phyloP scores from a whole-genome alignment of 2,329 filamentous ascomycete genomes.

The Seiridium cupressi region DNA sequence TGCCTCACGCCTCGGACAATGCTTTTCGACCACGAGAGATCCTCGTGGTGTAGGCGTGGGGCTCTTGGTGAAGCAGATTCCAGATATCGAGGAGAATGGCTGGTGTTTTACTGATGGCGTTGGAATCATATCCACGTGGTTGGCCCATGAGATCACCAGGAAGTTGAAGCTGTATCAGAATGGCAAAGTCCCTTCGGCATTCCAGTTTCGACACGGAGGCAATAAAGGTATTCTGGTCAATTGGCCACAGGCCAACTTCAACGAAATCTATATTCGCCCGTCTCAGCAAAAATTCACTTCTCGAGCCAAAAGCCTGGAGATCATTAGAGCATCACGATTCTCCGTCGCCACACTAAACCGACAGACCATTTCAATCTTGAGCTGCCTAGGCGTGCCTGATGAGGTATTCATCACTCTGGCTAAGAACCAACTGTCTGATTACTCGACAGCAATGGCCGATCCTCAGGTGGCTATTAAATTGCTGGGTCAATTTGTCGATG shows the following conservation, averaged over 20 bases:
- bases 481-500: conserved; percentile 75
- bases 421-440: conserved; percentile 62
- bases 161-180: conserved; percentile 63
- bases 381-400: conserved; percentile 69
- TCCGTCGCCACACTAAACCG: conserved; percentile 81
- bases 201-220: conserved; percentile 89
- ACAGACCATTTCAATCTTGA: conserved; percentile 85
- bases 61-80: conserved; percentile 55
- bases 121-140: conserved; percentile 80
- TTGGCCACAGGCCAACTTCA: conserved; percentile 65
- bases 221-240: conserved; percentile 85
- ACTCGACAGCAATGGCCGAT: conserved; percentile 69
- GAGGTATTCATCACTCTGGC: conserved; percentile 67
- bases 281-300: conserved; percentile 88
- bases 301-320: conserved; percentile 71
- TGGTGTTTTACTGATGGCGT: conserved; percentile 88
- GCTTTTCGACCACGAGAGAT: conserved; percentile 87
- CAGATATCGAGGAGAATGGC: conserved; percentile 67
- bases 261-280: conserved; percentile 73
- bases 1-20: conserved; percentile 86
- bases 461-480: conserved; percentile 63
- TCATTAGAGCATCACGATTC: conserved; percentile 77
- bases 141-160: conserved; percentile 70
- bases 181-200: conserved; percentile 69
- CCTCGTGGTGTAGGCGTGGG: conserved; percentile 64